Base-by-base conservation (phyloP, 345 rosid genomes). In the Laguncularia racemosa region DNA sequence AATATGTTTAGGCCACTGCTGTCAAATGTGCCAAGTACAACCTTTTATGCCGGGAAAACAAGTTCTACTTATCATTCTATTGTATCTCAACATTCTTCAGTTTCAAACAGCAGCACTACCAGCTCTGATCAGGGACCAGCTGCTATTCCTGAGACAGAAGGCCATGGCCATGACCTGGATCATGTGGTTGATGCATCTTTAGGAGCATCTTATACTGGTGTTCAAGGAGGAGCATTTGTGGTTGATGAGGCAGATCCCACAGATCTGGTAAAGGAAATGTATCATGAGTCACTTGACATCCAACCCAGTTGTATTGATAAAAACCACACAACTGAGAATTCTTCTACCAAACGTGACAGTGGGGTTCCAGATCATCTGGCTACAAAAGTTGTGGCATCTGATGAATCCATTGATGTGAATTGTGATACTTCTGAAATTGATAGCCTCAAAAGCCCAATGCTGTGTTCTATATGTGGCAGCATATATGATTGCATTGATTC, bases 1-100 rank as follows among this genome's bases (percentile, higher is more conserved):
- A 92, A 86, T 72, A 93, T 93, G 99, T 93, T 93, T 73, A 84
- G 99, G 73, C 99, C 99, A 55, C 90, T 93, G 61, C 70, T 91
- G 63, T 93, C 99, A 57, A 93, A 95, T 81, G 97, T 89, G 57
- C 97, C 99, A 6, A 85, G 92, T 75, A 80, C 88, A 23, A 80
- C 95, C 65, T 85, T 89, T 54, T 85, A 85, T 71, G 70, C 51
- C 64, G 96, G 97, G 67, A 84, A 85, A 66, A 65, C 75, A 56
- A 76, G 71, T 70, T 73, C 90, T 67, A 72, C 77, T 21, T 78
- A 79, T 48, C 85, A 76, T 47, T 69, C 91, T 69, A 46, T 84
- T 60, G 73, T 78, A 73, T 78, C 85, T 46, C 70, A 83, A 67
- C 78, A 87, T 73, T 84, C 97, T 68, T 73, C 90, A 21, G 74